phyloP scores from a whole-genome alignment of 257 asterid genomes.

The Verbena officinalis region DNA sequence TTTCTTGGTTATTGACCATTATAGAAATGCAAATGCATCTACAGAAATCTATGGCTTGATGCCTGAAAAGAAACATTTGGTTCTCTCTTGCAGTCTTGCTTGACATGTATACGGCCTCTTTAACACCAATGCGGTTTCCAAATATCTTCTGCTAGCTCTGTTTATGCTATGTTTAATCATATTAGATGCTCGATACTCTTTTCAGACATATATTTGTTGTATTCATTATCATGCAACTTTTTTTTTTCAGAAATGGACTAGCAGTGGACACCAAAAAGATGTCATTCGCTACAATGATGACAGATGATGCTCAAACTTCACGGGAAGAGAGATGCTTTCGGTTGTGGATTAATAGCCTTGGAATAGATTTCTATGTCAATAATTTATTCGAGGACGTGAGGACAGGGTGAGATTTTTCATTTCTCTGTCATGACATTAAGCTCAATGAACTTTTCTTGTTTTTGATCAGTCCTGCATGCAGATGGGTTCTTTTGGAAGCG shows the following conservation, averaged over 20 bases:
- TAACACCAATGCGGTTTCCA: background rate
- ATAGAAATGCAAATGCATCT: too few species aligned
- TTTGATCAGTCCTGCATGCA: conserved; percentile 36
- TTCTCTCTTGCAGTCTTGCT: background rate
- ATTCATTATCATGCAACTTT: background rate
- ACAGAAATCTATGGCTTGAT: background rate
- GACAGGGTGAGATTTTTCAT: conserved; percentile 56
- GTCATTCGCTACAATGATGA: conserved; percentile 84
- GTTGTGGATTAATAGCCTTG: conserved; percentile 94
- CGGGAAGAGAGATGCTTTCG: conserved; percentile 97
- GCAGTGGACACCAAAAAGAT: conserved; percentile 58
- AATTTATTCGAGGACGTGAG: conserved; percentile 86
- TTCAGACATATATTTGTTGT: background rate
- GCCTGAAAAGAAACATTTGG: background rate
- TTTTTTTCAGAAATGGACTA: conserved; percentile 73
- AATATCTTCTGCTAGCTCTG: background rate
- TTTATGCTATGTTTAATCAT: background rate
- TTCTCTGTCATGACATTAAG: conserved; percentile 22
- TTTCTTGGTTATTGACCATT: too few species aligned
- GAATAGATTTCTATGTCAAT: conserved; percentile 68
- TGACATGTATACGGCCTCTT: too few species aligned
- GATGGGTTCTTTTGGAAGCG: conserved; percentile 82
- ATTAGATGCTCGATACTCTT: too few species aligned
- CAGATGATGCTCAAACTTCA: conserved; percentile 90
- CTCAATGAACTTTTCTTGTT: conserved; percentile 18